Evolutionary conservation across 2,329 filamentous ascomycete genomes (phyloP).

Genomic region (Fusarium pseudonygamai): DNA sequence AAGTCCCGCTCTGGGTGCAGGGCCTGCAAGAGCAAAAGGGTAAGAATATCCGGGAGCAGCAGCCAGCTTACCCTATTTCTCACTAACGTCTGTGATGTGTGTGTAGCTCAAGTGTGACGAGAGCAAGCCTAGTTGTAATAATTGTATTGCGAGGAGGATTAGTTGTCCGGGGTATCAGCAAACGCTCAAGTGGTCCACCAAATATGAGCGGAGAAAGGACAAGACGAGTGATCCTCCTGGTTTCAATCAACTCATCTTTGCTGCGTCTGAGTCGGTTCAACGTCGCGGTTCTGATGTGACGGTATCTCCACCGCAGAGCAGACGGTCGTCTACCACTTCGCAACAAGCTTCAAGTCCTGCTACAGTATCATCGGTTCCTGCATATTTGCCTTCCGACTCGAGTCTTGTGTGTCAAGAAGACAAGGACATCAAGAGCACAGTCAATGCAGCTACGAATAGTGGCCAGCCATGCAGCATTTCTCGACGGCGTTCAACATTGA

Average conservation of each 20-base stretch:
- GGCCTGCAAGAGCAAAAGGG: slow-evolving; percentile 22
- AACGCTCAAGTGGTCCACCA: slow-evolving; percentile 31
- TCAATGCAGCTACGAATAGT: fast-evolving
- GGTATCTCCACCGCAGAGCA: background rate
- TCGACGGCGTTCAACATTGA: background rate
- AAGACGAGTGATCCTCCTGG: slow-evolving; percentile 9
- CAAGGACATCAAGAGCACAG: too few relatives aligned
- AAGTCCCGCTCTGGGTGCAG: slow-evolving; percentile 28
- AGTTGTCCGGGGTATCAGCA: slow-evolving; percentile 28
- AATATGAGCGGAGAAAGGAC: slow-evolving; percentile 17
- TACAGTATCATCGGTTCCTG: fast-evolving
- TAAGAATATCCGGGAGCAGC: background rate
- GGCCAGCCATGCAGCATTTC: fast-evolving
- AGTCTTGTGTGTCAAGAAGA: background rate
- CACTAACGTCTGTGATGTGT: background rate
- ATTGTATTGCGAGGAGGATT: slow-evolving; percentile 3
- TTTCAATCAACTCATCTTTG: slow-evolving; percentile 21
- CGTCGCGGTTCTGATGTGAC: background rate
- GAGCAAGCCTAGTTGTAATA: slow-evolving; percentile 16
- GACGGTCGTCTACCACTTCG: background rate
- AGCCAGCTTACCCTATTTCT: background rate
- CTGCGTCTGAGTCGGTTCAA: slow-evolving; percentile 21
- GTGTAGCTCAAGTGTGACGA: slow-evolving; percentile 30
- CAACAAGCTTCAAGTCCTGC: background rate
- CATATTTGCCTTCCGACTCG: background rate